A percentile compares a stretch with the other conserved stretches of the same genome.
Evolutionary conservation across 352 stramenopile genomes (phyloP).

Genomic region (Phytopythium kandeliae): DNA sequence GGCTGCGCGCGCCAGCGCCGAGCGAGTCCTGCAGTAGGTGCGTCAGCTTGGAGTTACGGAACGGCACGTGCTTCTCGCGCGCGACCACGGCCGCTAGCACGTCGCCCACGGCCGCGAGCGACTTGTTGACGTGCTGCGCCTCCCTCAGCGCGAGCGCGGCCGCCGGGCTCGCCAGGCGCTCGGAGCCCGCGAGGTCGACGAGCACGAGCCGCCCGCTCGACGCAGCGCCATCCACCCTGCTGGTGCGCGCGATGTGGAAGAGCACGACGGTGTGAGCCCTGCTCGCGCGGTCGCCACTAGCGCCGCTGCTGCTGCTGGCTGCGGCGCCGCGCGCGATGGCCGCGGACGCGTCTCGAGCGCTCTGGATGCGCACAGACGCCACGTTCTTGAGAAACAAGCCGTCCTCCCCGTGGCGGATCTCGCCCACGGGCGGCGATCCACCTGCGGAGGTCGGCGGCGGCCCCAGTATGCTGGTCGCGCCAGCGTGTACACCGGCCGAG

Average conservation of each 20-base stretch:
- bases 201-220: conserved; percentile 47
- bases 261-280: conserved; percentile 56
- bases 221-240: conserved; percentile 29
- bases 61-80: conserved; percentile 82
- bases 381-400: conserved; percentile 73
- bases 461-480: conserved; percentile 26
- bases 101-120: conserved; percentile 63
- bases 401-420: conserved; percentile 71
- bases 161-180: conserved; percentile 47
- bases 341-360: conserved; percentile 25
- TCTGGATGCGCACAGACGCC: conserved; percentile 26
- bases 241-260: conserved; percentile 49
- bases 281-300: conserved; percentile 34
- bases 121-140: conserved; percentile 81
- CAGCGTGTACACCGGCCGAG: conserved; percentile 36
- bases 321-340: conserved; percentile 29
- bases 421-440: conserved; percentile 24
- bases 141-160: conserved; percentile 34
- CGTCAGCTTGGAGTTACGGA: conserved; percentile 83
- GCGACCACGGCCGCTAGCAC: conserved; percentile 59
- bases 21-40: conserved; percentile 78
- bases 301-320: conserved; percentile 9
- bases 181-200: conserved; percentile 78
- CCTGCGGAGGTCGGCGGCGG: conserved; percentile 11
- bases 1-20: conserved; percentile 24